Conservation (phyloP, 2,329 filamentous ascomycete genomes). For the Elsinoe australis region DNA sequence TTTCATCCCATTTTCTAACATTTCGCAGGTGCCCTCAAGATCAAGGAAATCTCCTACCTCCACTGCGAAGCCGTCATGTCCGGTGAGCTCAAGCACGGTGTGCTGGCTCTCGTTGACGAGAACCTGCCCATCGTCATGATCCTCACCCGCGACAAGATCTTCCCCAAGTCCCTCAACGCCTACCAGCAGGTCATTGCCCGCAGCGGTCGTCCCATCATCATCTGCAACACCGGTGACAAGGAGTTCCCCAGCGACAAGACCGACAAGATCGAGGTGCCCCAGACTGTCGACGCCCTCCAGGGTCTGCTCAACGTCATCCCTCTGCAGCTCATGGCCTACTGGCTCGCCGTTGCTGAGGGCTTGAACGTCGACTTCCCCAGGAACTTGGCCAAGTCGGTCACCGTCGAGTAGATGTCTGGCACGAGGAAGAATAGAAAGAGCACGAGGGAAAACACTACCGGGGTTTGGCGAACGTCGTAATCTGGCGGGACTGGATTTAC, state of each 20-base stretch:
- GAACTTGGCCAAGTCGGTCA: slow-evolving; percentile 98
- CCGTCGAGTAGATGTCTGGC: slow-evolving; percentile 99
- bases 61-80: slow-evolving; percentile 99
- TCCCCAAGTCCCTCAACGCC: slow-evolving; percentile 98
- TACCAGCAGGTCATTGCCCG: slow-evolving; percentile 99
- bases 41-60: slow-evolving; percentile 99
- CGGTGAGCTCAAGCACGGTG: slow-evolving; percentile 97
- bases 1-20: slow-evolving; percentile 22
- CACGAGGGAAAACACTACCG: neutral
- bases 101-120: slow-evolving; percentile 93
- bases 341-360: slow-evolving; percentile 92
- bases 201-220: slow-evolving; percentile 92
- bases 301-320: slow-evolving; percentile 97
- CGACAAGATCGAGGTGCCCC: slow-evolving; percentile 94
- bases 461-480: neutral
- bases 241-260: slow-evolving; percentile 86
- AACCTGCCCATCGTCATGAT: slow-evolving; percentile 99
- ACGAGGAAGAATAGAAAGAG: slow-evolving; percentile 2
- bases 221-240: slow-evolving; percentile 83
- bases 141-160: slow-evolving; percentile 88
- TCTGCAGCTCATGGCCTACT: slow-evolving; percentile 96
- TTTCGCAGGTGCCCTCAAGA: slow-evolving; percentile 72
- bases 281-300: slow-evolving; percentile 91
- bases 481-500: slow-evolving; percentile 17
- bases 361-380: slow-evolving; percentile 97